Conservation (phyloP, 1,284 basidiomycete species). For the Moesziomyces sp. region DNA sequence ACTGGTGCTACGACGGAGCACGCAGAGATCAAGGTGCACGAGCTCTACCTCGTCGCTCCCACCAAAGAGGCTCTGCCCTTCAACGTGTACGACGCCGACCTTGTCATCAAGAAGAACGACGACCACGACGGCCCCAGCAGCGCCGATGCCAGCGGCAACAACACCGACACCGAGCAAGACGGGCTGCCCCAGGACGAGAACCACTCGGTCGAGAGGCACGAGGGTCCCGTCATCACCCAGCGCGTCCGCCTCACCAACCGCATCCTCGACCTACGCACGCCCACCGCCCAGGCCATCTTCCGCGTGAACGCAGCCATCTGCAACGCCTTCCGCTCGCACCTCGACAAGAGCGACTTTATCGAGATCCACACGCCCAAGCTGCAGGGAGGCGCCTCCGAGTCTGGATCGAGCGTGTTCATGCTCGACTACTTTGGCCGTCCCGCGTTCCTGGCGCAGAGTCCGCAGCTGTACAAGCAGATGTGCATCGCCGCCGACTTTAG, state of each 20-base stretch:
- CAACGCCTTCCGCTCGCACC: slow-evolving; percentile 58
- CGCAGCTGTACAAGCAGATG: slow-evolving; percentile 66
- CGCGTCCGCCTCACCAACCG: slow-evolving; percentile 62
- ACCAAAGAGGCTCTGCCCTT: slow-evolving; percentile 59
- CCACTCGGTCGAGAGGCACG: slow-evolving; percentile 34
- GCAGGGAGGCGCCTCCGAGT: slow-evolving; percentile 63
- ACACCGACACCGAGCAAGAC: slow-evolving; percentile 25
- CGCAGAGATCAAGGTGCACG: slow-evolving; percentile 59
- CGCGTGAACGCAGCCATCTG: slow-evolving; percentile 61
- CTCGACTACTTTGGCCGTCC: slow-evolving; percentile 65
- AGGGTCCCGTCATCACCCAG: slow-evolving; percentile 49
- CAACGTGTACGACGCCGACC: slow-evolving; percentile 62
- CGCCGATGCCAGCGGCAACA: slow-evolving; percentile 10
- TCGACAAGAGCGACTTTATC: slow-evolving; percentile 53
- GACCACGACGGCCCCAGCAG: slow-evolving; percentile 30
- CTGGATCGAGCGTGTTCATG: slow-evolving; percentile 61
- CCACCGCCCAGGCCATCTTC: slow-evolving; percentile 62
- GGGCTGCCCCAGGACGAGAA: slow-evolving; percentile 28
- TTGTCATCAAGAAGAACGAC: slow-evolving; percentile 45
- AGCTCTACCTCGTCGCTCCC: slow-evolving; percentile 52
- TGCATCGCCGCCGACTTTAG: slow-evolving; percentile 62
- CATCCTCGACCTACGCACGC: slow-evolving; percentile 62
- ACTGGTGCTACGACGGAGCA: slow-evolving; percentile 53
- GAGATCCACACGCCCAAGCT: slow-evolving; percentile 66
- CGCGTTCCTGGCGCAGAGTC: slow-evolving; percentile 62